Percentiles rank a stretch among this genome's conserved stretches.
Evolutionary conservation across 345 rosid genomes (phyloP).

Genomic region (Trapa incisa): DNA sequence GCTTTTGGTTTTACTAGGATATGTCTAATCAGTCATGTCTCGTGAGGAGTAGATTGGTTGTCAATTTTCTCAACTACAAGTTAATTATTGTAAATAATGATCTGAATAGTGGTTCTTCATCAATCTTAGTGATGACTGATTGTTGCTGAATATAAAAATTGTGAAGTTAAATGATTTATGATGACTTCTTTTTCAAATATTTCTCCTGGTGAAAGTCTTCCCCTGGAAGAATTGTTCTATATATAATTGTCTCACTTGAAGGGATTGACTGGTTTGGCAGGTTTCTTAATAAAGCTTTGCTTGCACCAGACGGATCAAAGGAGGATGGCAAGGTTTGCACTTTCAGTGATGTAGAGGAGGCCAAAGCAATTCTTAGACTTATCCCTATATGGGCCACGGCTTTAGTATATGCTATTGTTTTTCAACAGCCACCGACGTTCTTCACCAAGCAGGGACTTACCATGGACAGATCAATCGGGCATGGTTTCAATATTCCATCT

Average conservation of each 20-base stretch:
- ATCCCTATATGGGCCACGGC: conserved; percentile 45
- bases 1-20: neutral
- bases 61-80: too few relatives aligned
- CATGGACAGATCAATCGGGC: conserved; percentile 37
- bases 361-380: conserved; percentile 39
- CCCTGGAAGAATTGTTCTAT: neutral
- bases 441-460: conserved; percentile 57
- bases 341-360: conserved; percentile 45
- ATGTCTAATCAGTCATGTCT: too few relatives aligned
- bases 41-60: too few relatives aligned
- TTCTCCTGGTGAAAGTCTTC: neutral
- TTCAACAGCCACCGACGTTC: conserved; percentile 48
- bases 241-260: neutral
- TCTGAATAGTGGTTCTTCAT: too few relatives aligned
- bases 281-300: conserved; percentile 41
- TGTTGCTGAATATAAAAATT: neutral
- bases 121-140: neutral
- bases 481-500: conserved; percentile 26
- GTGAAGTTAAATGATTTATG: neutral
- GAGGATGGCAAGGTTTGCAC: conserved; percentile 18
- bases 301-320: conserved; percentile 22
- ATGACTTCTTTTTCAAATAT: neutral
- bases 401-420: conserved; percentile 36
- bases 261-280: conserved; percentile 13
- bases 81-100: too few relatives aligned